Base-by-base conservation (phyloP, 2,329 filamentous ascomycete species). In the Ophiostoma sp. region DNA sequence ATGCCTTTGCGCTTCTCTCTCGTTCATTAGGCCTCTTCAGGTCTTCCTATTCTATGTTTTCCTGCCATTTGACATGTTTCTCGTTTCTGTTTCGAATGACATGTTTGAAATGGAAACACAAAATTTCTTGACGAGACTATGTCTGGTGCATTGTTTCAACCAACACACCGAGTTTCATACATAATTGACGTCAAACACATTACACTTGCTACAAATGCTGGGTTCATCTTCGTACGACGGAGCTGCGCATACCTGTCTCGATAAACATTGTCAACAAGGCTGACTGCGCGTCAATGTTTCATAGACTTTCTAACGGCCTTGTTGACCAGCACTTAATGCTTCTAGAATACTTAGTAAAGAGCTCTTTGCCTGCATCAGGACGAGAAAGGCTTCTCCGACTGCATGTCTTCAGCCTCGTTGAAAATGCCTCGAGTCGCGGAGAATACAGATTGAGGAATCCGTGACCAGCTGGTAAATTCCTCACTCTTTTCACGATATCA, bases 261-360 rank as follows among this genome's bases (percentile, higher is more conserved):
- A 25, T 28, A 3, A 39, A 17, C 39, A 66, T 36, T 28, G 36
- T 33, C 11, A 33, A 33, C 31, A 70, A 55, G 33, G 52, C 36
- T 48, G 52, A n/a, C 15, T 70, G 52, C 36, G 69, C 19, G 69
- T 70, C 69, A 31, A 22, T 70, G 52, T 61, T 59, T 59, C 68
- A 59, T 59, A 33, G 28, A 36, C 19, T 22, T 39, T 36, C 19
- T 7, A 25, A 39, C 59, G 19, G 19, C 11, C 22, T 63, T 31
- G 15, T 48, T 31, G 52, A 25, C 7, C 57, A 19, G 17, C 57
- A 17, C 57, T n/a, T 61, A 15, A 31, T 17, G 15, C 17, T 61
- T 61, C 28, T 33, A 61, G 57, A 61, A 33, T 11, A 52, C 48
- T 36, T 36, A 36, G 33, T 36, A 36, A 8, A 36, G 4, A 4